Percentiles rank a stretch among this genome's conserved stretches.
phyloP scores from a whole-genome alignment of 78 protist genomes.

The Dictyostelium firmibasis region DNA sequence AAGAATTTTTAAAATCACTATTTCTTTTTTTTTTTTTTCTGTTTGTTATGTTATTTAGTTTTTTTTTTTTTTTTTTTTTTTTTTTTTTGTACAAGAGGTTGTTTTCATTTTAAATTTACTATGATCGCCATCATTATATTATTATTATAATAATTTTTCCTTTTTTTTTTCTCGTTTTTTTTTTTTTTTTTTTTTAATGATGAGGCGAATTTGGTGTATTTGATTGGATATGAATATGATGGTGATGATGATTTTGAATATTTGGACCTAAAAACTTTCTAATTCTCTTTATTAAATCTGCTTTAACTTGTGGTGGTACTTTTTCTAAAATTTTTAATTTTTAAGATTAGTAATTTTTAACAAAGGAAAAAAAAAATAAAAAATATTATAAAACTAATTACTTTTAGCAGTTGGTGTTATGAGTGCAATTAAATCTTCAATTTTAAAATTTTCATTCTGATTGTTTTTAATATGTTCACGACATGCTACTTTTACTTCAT shows the following conservation, averaged over 20 bases:
- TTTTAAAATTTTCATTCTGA: conserved; percentile 47
- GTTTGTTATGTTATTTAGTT: too few species aligned
- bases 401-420: conserved; percentile 65
- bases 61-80: too few species aligned
- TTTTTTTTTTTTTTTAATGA: neutral
- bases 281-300: conserved; percentile 61
- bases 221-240: neutral
- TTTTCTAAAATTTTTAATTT: conserved; percentile 24
- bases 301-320: conserved; percentile 69
- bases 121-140: neutral
- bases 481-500: conserved; percentile 48
- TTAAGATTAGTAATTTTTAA: neutral
- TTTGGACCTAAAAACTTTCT: conserved; percentile 70
- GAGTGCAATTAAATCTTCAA: conserved; percentile 28
- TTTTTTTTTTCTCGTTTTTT: too few species aligned
- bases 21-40: too few species aligned
- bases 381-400: neutral
- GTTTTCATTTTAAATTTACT: neutral
- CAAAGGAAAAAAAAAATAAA: neutral
- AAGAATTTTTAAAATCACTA: too few species aligned
- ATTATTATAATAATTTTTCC: neutral
- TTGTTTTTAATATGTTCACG: conserved; percentile 56
- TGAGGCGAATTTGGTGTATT: neutral
- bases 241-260: neutral
- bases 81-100: neutral